Conservation (phyloP, 805 yeast genomes). For the Lachancea dasiensis region DNA sequence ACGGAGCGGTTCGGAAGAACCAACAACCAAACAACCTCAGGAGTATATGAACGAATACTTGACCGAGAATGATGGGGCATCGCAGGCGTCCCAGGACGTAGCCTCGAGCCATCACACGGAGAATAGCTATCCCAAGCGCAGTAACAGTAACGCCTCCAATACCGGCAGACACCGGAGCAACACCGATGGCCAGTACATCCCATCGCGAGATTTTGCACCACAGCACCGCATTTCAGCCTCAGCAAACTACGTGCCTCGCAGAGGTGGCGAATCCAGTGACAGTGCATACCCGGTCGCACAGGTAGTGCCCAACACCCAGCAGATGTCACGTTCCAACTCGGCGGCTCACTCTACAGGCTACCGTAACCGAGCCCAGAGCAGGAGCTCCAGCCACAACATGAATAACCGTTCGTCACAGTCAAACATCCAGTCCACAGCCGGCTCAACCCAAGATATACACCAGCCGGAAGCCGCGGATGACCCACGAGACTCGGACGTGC, state of each 20-base stretch:
- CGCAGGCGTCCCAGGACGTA: conserved; percentile 4
- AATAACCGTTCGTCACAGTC: conserved; percentile 3
- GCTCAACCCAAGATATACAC: not conserved
- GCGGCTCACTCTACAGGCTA: conserved; percentile 8
- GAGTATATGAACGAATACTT: conserved; percentile 10
- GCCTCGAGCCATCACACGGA: not conserved
- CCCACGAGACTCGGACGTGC: conserved; percentile 17
- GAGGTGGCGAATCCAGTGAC: conserved; percentile 13
- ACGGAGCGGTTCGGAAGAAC: conserved; percentile 1
- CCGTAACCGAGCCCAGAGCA: conserved; percentile 8
- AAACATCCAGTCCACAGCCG: conserved; percentile 1
- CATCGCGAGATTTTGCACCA: conserved; percentile 8
- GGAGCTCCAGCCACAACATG: conserved; percentile 6
- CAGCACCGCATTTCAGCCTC: conserved; percentile 10
- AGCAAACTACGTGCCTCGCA: conserved; percentile 27
- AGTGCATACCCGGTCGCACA: conserved; percentile 23
- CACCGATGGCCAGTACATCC: conserved; percentile 4
- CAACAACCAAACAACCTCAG: conserved; percentile 6
- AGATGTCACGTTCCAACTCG: conserved; percentile 14
- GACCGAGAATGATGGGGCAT: conserved; percentile 4
- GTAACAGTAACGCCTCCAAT: not conserved
- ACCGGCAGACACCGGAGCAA: conserved; percentile 1
- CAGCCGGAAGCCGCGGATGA: conserved; percentile 6
- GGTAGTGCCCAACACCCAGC: conserved; percentile 29
- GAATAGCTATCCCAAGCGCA: not conserved